Evolutionary conservation across 805 yeast genomes (phyloP).

Genomic region (Yarrowia porcina): DNA sequence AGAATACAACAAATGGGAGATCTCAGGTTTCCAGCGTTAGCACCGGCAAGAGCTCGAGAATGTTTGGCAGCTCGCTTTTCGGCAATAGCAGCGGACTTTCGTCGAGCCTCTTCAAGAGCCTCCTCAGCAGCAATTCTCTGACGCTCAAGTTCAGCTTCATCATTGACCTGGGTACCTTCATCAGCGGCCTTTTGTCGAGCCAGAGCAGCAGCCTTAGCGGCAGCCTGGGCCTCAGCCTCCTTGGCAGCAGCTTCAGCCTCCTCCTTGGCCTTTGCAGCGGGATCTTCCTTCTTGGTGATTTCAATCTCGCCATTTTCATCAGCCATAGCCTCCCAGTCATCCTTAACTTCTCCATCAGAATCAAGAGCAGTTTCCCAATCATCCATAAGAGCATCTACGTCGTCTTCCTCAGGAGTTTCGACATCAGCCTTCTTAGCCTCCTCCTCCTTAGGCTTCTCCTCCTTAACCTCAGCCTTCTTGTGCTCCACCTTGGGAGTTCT

Average conservation of each 20-base stretch:
- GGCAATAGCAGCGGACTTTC: constrained; percentile 42
- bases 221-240: constrained; percentile 36
- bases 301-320: constrained; percentile 29
- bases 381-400: constrained; percentile 58
- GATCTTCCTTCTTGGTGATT: constrained; percentile 24
- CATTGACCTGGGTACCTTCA: constrained; percentile 33
- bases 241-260: constrained; percentile 37
- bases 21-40: constrained; percentile 63
- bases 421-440: neutral
- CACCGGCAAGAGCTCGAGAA: constrained; percentile 39
- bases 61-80: constrained; percentile 42
- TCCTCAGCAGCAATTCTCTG: constrained; percentile 27
- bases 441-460: constrained; percentile 30
- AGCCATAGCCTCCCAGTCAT: constrained; percentile 27
- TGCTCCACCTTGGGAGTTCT: constrained; percentile 27
- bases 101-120: constrained; percentile 35
- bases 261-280: constrained; percentile 33
- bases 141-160: constrained; percentile 34
- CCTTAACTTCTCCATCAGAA: constrained; percentile 52
- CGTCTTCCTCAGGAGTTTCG: too few relatives aligned
- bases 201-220: constrained; percentile 36
- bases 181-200: constrained; percentile 34
- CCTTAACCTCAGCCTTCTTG: constrained; percentile 34
- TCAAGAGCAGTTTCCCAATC: constrained; percentile 78
- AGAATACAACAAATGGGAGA: constrained; percentile 98